A percentile compares a stretch with the other conserved stretches of the same genome.
Conservation (phyloP, 805 yeast species). For the Candida hungchunana region DNA sequence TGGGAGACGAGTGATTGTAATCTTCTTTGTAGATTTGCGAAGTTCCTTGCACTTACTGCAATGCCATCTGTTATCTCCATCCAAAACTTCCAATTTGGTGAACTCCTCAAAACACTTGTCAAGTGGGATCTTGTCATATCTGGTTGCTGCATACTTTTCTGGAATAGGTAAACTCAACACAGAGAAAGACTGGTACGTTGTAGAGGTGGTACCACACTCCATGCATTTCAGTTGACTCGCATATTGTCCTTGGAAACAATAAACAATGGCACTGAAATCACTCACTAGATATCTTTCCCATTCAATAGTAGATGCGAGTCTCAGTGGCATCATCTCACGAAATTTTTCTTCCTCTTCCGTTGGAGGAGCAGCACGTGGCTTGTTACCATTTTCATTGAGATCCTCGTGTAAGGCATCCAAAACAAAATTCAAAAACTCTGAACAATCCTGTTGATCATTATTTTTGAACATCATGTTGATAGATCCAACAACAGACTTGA, state of each 20-base stretch:
- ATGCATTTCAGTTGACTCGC: conserved; percentile 73
- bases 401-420: conserved; percentile 82
- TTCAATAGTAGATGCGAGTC: conserved; percentile 82
- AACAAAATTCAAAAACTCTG: conserved; percentile 72
- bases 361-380: conserved; percentile 51
- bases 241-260: conserved; percentile 85
- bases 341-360: conserved; percentile 66
- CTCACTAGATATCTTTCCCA: conserved; percentile 85
- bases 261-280: conserved; percentile 76
- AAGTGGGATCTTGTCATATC: conserved; percentile 29
- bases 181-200: conserved; percentile 81
- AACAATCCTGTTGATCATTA: conserved; percentile 78
- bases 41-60: conserved; percentile 72
- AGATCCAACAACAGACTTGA: conserved; percentile 65
- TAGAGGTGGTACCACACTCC: conserved; percentile 70
- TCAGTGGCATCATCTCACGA: conserved; percentile 68
- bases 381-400: conserved; percentile 60
- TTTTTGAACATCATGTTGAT: conserved; percentile 62
- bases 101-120: conserved; percentile 74
- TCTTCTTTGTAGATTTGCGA: conserved; percentile 61
- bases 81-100: conserved; percentile 67
- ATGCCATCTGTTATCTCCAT: conserved; percentile 77
- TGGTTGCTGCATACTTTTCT: conserved; percentile 29
- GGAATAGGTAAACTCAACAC: conserved; percentile 81
- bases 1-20: conserved; percentile 76